These are phyloP conservation scores for Protostelium mycophagum DNA, from an alignment of 78 protist genomes.

Conservation along the genomic window DNA sequence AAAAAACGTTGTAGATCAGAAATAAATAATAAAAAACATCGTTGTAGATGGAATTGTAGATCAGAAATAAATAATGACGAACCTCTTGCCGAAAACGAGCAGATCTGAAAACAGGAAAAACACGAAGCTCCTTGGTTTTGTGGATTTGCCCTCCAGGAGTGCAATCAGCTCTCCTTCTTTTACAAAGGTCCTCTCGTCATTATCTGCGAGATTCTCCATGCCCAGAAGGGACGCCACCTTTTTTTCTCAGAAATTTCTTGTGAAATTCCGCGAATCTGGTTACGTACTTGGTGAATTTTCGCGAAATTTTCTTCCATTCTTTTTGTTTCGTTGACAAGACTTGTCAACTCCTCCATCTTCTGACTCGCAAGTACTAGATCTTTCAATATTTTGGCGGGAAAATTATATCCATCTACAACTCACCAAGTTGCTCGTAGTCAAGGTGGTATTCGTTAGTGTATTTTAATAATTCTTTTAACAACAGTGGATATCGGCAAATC, in stretches of 20 bases:
- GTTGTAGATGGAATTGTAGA: too few relatives aligned
- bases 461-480: background rate
- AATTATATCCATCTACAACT: background rate
- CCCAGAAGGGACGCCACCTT: background rate
- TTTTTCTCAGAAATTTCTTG: background rate
- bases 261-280: background rate
- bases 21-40: too few relatives aligned
- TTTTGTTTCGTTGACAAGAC: background rate
- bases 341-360: background rate
- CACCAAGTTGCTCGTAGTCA: background rate
- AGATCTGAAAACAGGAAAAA: background rate
- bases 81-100: background rate
- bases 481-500: background rate
- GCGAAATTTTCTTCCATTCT: background rate
- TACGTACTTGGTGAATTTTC: background rate
- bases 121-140: background rate
- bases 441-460: background rate
- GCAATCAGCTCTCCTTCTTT: background rate
- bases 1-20: too few relatives aligned
- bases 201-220: background rate
- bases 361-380: background rate
- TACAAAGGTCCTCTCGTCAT: background rate
- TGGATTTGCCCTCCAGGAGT: background rate
- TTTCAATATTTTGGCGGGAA: background rate
- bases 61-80: too few relatives aligned